Evolutionary conservation across 164 flowering plant species (phyloP), one percentile per base, ranked within the genome.

Genomic region (Liquidambar formosana): DNA sequence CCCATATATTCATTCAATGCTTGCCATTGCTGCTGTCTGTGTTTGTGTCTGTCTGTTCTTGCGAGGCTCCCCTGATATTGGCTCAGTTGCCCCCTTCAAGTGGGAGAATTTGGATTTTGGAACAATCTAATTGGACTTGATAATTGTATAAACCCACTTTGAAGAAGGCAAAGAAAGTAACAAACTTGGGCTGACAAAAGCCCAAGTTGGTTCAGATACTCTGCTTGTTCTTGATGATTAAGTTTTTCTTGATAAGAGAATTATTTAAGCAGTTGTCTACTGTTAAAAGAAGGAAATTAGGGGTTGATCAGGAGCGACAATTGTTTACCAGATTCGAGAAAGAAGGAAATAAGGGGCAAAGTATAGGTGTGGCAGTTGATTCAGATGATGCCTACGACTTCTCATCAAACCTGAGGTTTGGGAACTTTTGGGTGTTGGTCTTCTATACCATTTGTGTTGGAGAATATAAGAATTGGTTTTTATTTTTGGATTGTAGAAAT

Each of bases 1-100:
- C 10, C 96, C 97, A 26, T 89, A 75, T 49, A 69, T 89, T 27
- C 94, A 89, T 68, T 89, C 96, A 26, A 83, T 90, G 93, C 88
- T 92, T 62, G 88, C 89, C 10, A 73, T 92, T 72, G 97, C 96
- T 27, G 94, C 97, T 25, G 92, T 92, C 3, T 92, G 97, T 58
- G 97, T 90, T 5, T 92, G 97, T 73, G 97, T 92, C 26, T 90
- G 96, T 70, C 51, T 92, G 57, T 84, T 90, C 80, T 67, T 87
- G 49, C 77, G 92, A 59, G 90, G 92, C 12, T 75, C 77, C 8
- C 91, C 91, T 0, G 74, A 82, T 23, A 75, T 83, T 66, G 89
- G 91, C 28, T 63, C 59, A 10, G 86, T 76, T 61, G 79, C 78
- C 62, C 91, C 90, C 18, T 88, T 85, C 70, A 83, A 73, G 67